Conservation (phyloP, 352 stramenopile species). For the Phytophthora palmivora region DNA sequence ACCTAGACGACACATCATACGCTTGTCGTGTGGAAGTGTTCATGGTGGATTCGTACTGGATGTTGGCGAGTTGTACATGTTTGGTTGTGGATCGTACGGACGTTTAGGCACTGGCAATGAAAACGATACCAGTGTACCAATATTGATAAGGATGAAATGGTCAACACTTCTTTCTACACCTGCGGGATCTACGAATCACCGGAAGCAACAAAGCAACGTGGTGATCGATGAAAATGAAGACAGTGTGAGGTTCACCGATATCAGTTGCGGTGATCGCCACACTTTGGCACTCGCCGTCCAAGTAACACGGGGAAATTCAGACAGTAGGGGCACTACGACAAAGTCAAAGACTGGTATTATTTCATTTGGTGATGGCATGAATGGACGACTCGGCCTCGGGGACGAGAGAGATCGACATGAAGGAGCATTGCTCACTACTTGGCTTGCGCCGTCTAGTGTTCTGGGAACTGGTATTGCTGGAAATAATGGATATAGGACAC, state of each 20-base stretch:
- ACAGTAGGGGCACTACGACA: conserved; percentile 11
- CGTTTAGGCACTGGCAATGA: conserved; percentile 54
- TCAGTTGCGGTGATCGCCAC: conserved; percentile 77
- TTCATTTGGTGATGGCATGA: conserved; percentile 73
- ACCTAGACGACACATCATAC: conserved; percentile 40
- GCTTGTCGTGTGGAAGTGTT: conserved; percentile 56
- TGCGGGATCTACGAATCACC: conserved; percentile 1
- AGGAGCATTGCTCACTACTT: conserved; percentile 52
- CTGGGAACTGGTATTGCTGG: conserved; percentile 19
- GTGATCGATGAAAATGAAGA: conserved; percentile 32
- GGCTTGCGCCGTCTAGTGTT: conserved; percentile 26
- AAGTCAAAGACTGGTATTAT: conserved; percentile 54
- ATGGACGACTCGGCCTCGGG: conserved; percentile 66
- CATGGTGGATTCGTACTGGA: conserved; percentile 76
- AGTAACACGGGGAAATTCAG: not conserved
- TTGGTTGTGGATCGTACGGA: conserved; percentile 69
- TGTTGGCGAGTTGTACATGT: conserved; percentile 67
- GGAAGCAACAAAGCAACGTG: conserved; percentile 15
- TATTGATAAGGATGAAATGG: conserved; percentile 52
- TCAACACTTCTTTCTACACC: conserved; percentile 29
- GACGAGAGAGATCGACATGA: conserved; percentile 54
- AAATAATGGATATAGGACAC: conserved; percentile 29
- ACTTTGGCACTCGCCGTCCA: conserved; percentile 48
- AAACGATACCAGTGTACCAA: conserved; percentile 28
- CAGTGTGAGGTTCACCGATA: conserved; percentile 57